Base-by-base conservation (phyloP, 257 asterid species). In the Ligustrum vulgare region DNA sequence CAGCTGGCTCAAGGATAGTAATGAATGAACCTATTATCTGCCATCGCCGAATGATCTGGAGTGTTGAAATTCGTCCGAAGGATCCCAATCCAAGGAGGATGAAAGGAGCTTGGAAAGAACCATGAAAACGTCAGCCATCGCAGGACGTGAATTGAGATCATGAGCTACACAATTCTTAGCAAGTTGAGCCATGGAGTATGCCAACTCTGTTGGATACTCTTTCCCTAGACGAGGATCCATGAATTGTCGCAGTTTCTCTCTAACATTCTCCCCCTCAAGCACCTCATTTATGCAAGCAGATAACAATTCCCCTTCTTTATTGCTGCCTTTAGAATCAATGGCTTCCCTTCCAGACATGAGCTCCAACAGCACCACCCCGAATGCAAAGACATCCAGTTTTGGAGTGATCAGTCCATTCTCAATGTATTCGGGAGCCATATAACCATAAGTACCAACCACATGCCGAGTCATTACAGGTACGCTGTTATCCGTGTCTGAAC, bases 341-440 rank as follows among this genome's bases (percentile, higher is more conserved):
- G 88, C 67, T 5, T 82, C 89, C 71, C 70, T 79, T 1, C 86
- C 91, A 0, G 91, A 87, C 56, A 87, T 62, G 34, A 87, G 87
- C 86, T 84, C 91, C 81, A 84, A 43, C 74, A 87, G 70, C 32
- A 87, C 82, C 41, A 87, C 86, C 68, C 91, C 91, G 5, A 85
- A 36, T 0, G 94, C 90, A 68, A 83, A 85, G 56, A 89, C 89
- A 20, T 89, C 95, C 0, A 86, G 84, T 36, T 85, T 89, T 8
- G 87, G 86, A 1, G 88, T 82, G 15, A 89, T 65, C 56, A 89
- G 35, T 34, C 94, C 94, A 2, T 80, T 83, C 80, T 87, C 94
- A 31, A 89, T 62, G 67, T 86, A 89, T 54, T 89, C 91, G 0
- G 89, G 91, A 6, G 88, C 86, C 92, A 89, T 89, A 71, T 89